Conservation (phyloP, 2,329 filamentous ascomycete species). For the Alternaria postmessia region DNA sequence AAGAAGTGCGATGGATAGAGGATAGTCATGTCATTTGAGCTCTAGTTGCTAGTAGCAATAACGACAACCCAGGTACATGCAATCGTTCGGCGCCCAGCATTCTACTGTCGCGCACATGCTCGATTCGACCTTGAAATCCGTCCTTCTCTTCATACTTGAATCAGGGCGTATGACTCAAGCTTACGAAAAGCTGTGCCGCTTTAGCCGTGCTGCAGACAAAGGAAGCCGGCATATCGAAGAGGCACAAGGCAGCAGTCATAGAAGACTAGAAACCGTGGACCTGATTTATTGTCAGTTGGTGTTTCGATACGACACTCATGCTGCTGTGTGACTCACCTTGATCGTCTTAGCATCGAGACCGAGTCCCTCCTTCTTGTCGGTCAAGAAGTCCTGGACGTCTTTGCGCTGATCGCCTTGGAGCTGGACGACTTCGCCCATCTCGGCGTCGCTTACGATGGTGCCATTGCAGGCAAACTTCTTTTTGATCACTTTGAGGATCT, state of each 20-base stretch:
- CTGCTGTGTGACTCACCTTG: conserved; percentile 68
- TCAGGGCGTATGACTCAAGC: conserved; percentile 6
- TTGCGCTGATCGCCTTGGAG: conserved; percentile 99
- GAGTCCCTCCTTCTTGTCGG: conserved; percentile 93
- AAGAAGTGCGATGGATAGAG: background rate
- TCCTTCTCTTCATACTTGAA: conserved; percentile 3
- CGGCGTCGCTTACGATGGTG: conserved; percentile 93
- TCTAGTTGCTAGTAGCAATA: conserved; percentile 8
- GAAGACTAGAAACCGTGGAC: conserved; percentile 48
- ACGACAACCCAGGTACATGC: background rate
- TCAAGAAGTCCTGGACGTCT: conserved; percentile 97
- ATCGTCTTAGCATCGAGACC: conserved; percentile 96
- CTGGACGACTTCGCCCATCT: conserved; percentile 99
- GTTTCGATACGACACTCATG: background rate
- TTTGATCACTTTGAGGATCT: conserved; percentile 99
- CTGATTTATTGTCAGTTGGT: conserved; percentile 20
- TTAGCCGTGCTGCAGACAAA: background rate
- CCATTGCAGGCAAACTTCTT: conserved; percentile 99
- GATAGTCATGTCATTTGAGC: conserved; percentile 5
- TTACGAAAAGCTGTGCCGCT: conserved; percentile 7
- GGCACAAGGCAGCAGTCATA: background rate
- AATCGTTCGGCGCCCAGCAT: conserved; percentile 10
- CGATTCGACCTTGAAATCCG: background rate
- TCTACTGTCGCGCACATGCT: conserved; percentile 8
- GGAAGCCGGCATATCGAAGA: conserved; percentile 1